Evolutionary conservation across 2,329 filamentous ascomycete species (phyloP).

Genomic region (Claviceps sp.): DNA sequence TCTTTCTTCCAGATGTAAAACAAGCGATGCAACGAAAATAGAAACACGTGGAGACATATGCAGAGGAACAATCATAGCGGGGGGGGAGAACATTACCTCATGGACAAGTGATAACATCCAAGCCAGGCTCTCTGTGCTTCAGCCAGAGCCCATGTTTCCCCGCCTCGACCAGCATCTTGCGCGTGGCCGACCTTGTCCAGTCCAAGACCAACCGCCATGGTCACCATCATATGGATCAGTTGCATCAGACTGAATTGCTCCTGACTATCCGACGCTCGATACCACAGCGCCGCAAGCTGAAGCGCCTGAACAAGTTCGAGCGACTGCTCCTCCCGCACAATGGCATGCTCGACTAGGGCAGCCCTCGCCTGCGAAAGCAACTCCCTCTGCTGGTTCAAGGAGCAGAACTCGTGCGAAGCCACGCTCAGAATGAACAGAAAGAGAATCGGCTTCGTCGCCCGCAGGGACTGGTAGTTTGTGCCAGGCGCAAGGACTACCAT

Average conservation of each 20-base stretch:
- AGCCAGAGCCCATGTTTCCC: constrained; percentile 1
- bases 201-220: background rate
- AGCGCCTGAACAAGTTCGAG: constrained; percentile 4
- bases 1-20: background rate
- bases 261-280: background rate
- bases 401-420: background rate
- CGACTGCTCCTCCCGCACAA: constrained; percentile 2
- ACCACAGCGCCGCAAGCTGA: constrained; percentile 2
- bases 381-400: background rate
- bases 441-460: constrained; percentile 3
- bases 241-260: background rate
- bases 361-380: background rate
- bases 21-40: no score
- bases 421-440: constrained; percentile 3
- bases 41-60: no score
- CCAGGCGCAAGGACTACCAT: constrained; percentile 1
- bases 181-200: background rate
- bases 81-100: background rate
- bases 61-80: background rate
- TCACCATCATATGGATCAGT: background rate
- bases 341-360: background rate
- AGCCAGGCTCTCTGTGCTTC: constrained; percentile 4
- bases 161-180: background rate
- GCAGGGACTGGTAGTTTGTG: background rate
- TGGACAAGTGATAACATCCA: constrained; percentile 1